A percentile compares a stretch with the other conserved stretches of the same genome.
These are phyloP conservation scores for Saccharomycopsis guyanensis DNA, from an alignment of 805 yeast species.

Conservation along the genomic window DNA sequence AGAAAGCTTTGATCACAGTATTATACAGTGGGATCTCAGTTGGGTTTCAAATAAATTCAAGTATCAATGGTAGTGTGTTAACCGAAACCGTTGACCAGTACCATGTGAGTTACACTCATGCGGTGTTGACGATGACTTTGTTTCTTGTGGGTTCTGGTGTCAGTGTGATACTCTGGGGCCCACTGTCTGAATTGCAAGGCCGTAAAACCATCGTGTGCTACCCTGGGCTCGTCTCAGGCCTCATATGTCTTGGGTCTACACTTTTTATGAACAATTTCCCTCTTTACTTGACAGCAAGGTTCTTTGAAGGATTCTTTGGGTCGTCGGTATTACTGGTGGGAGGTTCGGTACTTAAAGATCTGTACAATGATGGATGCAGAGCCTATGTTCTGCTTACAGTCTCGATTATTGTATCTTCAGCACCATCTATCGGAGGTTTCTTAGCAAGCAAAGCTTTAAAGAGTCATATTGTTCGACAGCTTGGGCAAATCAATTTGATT, in stretches of 20 bases:
- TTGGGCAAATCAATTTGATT: slow-evolving; percentile 8
- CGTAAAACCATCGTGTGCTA: slow-evolving; percentile 17
- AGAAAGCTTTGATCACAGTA: slow-evolving; percentile 7
- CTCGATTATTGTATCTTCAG: slow-evolving; percentile 9
- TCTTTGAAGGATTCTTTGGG: slow-evolving; percentile 13
- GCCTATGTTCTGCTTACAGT: slow-evolving; percentile 7
- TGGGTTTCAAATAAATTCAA: slow-evolving; percentile 17
- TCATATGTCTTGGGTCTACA: background rate
- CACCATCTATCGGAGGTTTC: slow-evolving; percentile 14
- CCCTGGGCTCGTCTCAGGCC: slow-evolving; percentile 10
- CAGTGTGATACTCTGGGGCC: slow-evolving; percentile 15
- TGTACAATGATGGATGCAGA: slow-evolving; percentile 12
- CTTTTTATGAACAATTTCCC: slow-evolving; percentile 4
- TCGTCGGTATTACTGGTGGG: slow-evolving; percentile 17
- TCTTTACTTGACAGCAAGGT: slow-evolving; percentile 4
- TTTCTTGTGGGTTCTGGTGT: slow-evolving; percentile 14
- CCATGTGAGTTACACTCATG: slow-evolving; percentile 1
- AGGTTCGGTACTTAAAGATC: slow-evolving; percentile 13
- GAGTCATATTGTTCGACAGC: background rate
- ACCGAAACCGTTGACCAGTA: slow-evolving; percentile 5
- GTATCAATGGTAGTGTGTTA: slow-evolving; percentile 12
- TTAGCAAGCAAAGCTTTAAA: slow-evolving; percentile 2
- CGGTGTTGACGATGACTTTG: slow-evolving; percentile 5
- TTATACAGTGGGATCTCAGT: slow-evolving; percentile 12
- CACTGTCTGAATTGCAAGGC: slow-evolving; percentile 17